Evolutionary conservation across 495 filamentous ascomycete species (phyloP).

Genomic region (Hyaloscypha finlandica): DNA sequence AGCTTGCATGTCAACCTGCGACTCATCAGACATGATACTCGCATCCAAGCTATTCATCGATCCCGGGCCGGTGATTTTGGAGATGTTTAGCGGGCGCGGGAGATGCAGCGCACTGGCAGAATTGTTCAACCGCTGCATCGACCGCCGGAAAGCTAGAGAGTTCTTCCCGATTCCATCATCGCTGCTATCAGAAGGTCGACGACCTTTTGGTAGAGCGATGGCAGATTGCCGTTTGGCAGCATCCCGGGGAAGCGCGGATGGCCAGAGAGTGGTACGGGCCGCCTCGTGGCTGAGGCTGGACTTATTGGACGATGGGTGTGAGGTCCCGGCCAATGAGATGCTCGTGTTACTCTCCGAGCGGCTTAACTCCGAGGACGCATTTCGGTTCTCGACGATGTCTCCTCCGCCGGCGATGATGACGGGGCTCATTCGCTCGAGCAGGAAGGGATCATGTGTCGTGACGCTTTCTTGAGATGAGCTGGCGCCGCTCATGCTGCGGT

Average conservation of each 20-base stretch:
- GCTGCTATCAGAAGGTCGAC: conserved; percentile 52
- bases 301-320: conserved; percentile 50
- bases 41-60: conserved; percentile 51
- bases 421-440: conserved; percentile 78
- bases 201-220: conserved; percentile 23
- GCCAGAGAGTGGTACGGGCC: conserved; percentile 48
- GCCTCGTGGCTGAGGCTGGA: conserved; percentile 31
- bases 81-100: conserved; percentile 26
- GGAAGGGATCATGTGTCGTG: conserved; percentile 48
- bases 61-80: conserved; percentile 32
- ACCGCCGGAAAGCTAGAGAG: conserved; percentile 53
- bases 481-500: conserved; percentile 43
- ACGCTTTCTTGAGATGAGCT: conserved; percentile 51
- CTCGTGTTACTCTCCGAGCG: conserved; percentile 68
- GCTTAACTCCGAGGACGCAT: conserved; percentile 52
- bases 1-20: conserved; percentile 28
- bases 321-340: conserved; percentile 46
- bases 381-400: conserved; percentile 58
- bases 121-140: conserved; percentile 49
- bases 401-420: conserved; percentile 85
- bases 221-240: conserved; percentile 10
- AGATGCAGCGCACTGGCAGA: conserved; percentile 19
- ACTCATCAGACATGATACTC: conserved; percentile 55
- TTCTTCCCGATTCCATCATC: conserved; percentile 45
- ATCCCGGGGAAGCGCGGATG: conserved; percentile 48